A percentile compares a stretch with the other conserved stretches of the same genome.
Conservation (phyloP, 208 protist genomes). For the Crithidia sp. region DNA sequence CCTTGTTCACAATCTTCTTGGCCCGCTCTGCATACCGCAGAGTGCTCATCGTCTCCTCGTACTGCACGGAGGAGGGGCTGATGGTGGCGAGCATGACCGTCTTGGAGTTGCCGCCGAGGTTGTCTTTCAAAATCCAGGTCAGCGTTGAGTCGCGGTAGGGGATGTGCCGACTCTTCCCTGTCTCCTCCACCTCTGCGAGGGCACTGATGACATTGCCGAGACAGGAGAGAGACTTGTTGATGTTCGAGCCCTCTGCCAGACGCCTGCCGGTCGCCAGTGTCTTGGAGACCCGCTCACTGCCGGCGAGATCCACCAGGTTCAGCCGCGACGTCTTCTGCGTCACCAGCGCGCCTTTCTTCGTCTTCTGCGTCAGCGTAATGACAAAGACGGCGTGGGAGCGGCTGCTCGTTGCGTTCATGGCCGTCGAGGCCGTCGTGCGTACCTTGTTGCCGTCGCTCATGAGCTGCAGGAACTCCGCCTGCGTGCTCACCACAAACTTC, state of each 20-base stretch:
- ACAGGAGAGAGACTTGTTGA: conserved; percentile 89
- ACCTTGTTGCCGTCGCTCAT: conserved; percentile 88
- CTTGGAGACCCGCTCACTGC: conserved; percentile 83
- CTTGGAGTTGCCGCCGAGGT: conserved; percentile 61
- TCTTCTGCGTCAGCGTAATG: conserved; percentile 79
- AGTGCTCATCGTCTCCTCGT: conserved; percentile 76
- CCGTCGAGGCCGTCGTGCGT: conserved; percentile 87
- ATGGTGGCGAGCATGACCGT: conserved; percentile 86
- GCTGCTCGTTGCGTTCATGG: conserved; percentile 91
- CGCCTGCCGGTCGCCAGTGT: conserved; percentile 82
- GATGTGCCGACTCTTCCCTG: conserved; percentile 59
- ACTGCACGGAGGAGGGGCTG: conserved; percentile 55
- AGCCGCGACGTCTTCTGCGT: conserved; percentile 62
- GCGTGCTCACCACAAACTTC: conserved; percentile 70
- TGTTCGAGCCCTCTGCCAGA: conserved; percentile 89
- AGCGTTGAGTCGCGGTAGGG: conserved; percentile 94
- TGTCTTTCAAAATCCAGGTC: conserved; percentile 88
- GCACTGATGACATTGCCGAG: conserved; percentile 87
- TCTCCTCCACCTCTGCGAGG: conserved; percentile 54
- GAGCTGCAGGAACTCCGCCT: conserved; percentile 72
- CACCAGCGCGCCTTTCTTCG: conserved; percentile 42
- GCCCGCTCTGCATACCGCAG: conserved; percentile 87
- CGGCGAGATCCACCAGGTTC: conserved; percentile 88
- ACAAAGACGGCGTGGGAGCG: conserved; percentile 92
- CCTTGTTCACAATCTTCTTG: conserved; percentile 89